Conservation (phyloP, 140 eudicot genomes). For the Oenanthe javanica region DNA sequence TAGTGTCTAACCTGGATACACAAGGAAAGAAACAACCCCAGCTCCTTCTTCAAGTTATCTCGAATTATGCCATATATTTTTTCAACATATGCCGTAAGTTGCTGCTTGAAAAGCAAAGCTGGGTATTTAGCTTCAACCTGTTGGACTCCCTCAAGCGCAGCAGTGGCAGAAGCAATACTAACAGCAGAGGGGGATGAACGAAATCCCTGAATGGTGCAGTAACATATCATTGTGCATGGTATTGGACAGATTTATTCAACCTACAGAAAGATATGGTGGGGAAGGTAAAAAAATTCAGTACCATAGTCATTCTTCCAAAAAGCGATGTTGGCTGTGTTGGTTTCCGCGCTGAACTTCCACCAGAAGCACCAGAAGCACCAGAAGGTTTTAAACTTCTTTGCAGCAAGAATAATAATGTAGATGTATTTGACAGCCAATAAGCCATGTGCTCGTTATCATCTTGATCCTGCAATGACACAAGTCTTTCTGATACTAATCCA, state of each 20-base stretch:
- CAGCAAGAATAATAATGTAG: conserved; percentile 76
- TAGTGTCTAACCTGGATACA: conserved; percentile 64
- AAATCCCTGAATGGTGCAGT: conserved; percentile 49
- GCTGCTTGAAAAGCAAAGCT: conserved; percentile 85
- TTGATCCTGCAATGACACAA: conserved; percentile 58
- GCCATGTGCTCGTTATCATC: conserved; percentile 82
- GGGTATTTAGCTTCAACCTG: conserved; percentile 89
- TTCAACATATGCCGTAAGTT: conserved; percentile 78
- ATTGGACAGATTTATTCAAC: not conserved
- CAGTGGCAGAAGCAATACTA: conserved; percentile 65
- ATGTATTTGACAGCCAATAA: conserved; percentile 89
- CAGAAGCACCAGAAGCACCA: conserved; percentile 21
- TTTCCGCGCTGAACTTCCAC: conserved; percentile 55
- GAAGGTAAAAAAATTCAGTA: conserved; percentile 11
- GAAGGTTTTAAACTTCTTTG: conserved; percentile 74
- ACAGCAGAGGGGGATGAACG: conserved; percentile 86
- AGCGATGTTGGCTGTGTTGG: conserved; percentile 72
- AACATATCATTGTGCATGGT: conserved; percentile 7
- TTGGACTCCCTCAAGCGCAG: conserved; percentile 73
- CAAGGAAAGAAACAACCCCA: conserved; percentile 49
- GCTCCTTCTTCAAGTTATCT: conserved; percentile 74
- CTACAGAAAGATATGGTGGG: not conserved
- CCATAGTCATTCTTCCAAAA: conserved; percentile 97
- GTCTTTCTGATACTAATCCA: conserved; percentile 7
- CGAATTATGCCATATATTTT: conserved; percentile 84